Base-by-base conservation (phyloP, 2,329 filamentous ascomycete species). In the Exophiala bonariae region DNA sequence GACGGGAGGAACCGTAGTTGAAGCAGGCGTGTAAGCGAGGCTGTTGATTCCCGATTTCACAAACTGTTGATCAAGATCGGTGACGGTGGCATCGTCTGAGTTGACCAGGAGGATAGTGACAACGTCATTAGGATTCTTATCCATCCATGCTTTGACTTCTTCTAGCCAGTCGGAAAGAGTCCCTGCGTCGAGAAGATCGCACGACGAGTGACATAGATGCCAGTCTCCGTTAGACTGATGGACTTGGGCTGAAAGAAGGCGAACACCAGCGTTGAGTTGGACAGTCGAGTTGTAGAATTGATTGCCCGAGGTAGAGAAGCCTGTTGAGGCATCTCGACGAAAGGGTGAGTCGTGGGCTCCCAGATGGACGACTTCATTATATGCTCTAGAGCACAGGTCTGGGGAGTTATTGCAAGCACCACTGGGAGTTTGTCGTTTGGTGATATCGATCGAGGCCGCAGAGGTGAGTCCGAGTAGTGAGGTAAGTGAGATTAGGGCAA, bases 351-450 rank as follows among this genome's bases (percentile, higher is more conserved):
- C 79, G 69, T 91, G 87, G 14, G 85, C 86, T 17, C 87, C 87
- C 61, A 92, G 80, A 65, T 91, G 79, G 3, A 87, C 91, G 58
- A 93, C 79, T 57, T 86, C 81, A 69, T 82, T 83, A 72, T 93
- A 93, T 14, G 79, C 70, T 54, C 80, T 81, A 52, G 70, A 73
- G 73, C 89, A 93, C 32, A 93, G 78, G 34, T 76, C 71, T 0
- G 87, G 86, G 1, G 86, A 89, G 74, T 92, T 92, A 71, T 93
- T 93, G 78, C 89, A 93, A 23, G 83, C 81, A 17, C 67, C 68
- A 9, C 66, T 46, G n/a, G 23, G 6, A 26, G 23, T 6, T 16
- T 56, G 40, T 35, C 55, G 49, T 35, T 35, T 32, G 11, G 38
- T 36, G 16, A 41, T 41, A 14, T 49, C 38, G 20, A 45, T 11